phyloP scores from a whole-genome alignment of 495 filamentous ascomycete species.

The Daldinia bambusicola region DNA sequence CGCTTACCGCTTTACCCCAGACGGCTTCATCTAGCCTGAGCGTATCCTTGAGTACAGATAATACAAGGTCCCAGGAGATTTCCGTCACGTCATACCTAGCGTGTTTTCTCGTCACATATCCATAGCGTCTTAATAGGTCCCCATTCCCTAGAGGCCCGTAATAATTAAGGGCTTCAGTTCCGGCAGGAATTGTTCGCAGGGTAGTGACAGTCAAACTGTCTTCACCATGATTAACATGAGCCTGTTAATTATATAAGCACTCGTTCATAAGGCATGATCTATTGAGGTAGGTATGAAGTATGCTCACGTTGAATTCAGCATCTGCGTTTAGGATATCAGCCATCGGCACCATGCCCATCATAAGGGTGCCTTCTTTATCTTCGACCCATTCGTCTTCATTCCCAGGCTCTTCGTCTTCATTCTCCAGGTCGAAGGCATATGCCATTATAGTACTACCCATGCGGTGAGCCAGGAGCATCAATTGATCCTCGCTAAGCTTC shows the following conservation, averaged over 20 bases:
- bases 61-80: conserved; percentile 67
- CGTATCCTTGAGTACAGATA: conserved; percentile 53
- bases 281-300: background rate
- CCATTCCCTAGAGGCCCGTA: conserved; percentile 85
- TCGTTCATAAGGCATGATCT: no score
- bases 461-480: conserved; percentile 73
- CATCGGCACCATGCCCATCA: conserved; percentile 90
- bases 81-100: conserved; percentile 84
- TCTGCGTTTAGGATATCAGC: conserved; percentile 95
- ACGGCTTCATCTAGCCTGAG: conserved; percentile 55
- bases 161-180: conserved; percentile 91
- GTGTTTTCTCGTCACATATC: conserved; percentile 85
- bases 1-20: conserved; percentile 58
- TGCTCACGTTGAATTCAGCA: conserved; percentile 72
- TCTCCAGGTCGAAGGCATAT: conserved; percentile 87
- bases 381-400: conserved; percentile 71
- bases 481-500: conserved; percentile 56
- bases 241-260: conserved; percentile 42
- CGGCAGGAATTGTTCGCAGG: conserved; percentile 69
- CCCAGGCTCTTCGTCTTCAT: conserved; percentile 61
- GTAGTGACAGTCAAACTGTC: conserved; percentile 72
- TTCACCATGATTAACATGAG: conserved; percentile 77
- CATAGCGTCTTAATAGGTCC: conserved; percentile 87
- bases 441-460: conserved; percentile 93
- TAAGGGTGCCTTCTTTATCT: conserved; percentile 69